Conservation (phyloP, 768 basidiomycete species). For the Multifurca ochricompacta region DNA sequence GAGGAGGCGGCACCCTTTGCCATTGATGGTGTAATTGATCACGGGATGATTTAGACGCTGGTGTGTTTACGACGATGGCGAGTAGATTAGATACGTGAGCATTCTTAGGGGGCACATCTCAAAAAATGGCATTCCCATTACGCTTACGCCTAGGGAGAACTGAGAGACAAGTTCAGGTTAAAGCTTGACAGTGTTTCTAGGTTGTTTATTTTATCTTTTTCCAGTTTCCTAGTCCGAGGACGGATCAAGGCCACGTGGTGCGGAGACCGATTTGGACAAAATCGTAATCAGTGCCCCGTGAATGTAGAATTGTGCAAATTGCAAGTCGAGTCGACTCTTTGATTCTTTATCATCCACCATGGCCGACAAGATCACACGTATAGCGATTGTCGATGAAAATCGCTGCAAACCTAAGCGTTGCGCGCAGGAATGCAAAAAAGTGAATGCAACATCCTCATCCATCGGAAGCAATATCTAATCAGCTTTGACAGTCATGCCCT, state of each 20-base stretch:
- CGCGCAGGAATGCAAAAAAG: slow-evolving; percentile 98
- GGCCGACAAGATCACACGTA: slow-evolving; percentile 96
- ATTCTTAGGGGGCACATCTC: no score
- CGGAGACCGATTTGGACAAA: neutral
- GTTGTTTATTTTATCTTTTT: no score
- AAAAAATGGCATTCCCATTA: no score
- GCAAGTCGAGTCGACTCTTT: neutral
- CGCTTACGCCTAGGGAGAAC: no score
- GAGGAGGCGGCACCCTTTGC: slow-evolving; percentile 16
- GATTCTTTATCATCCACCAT: slow-evolving; percentile 31
- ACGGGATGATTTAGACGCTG: neutral
- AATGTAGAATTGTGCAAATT: neutral
- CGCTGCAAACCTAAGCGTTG: slow-evolving; percentile 95
- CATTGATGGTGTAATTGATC: neutral
- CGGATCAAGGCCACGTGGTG: slow-evolving; percentile 7
- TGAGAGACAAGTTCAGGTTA: no score
- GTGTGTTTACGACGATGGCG: no score
- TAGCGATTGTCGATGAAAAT: slow-evolving; percentile 89
- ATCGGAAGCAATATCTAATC: slow-evolving; percentile 12
- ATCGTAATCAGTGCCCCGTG: no score
- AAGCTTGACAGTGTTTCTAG: no score
- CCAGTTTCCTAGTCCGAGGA: no score
- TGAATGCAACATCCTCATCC: slow-evolving; percentile 26
- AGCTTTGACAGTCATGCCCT: slow-evolving; percentile 66
- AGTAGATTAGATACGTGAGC: no score